A percentile compares a stretch with the other conserved stretches of the same genome.
Evolutionary conservation across 2,329 filamentous ascomycete genomes (phyloP).

Genomic region (Hymenoscyphus fraxineus): DNA sequence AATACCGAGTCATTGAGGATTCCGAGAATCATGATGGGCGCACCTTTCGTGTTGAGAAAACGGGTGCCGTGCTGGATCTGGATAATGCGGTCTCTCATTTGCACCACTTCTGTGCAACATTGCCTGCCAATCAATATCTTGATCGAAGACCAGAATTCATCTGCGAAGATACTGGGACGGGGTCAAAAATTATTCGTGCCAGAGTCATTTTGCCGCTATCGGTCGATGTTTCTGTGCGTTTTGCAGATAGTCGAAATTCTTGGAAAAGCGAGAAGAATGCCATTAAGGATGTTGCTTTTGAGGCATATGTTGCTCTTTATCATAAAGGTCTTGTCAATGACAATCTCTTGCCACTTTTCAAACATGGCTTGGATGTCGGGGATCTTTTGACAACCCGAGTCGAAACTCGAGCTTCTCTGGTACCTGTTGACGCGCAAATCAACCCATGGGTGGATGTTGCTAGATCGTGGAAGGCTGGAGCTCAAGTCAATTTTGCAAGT

Average conservation of each 20-base stretch:
- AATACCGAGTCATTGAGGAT: conserved; percentile 24
- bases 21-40: conserved; percentile 36
- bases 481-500: conserved; percentile 64
- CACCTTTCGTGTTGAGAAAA: conserved; percentile 41
- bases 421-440: conserved; percentile 33
- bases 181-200: conserved; percentile 42
- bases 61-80: conserved; percentile 64
- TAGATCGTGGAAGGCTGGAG: conserved; percentile 49
- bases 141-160: conserved; percentile 66
- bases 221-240: conserved; percentile 59
- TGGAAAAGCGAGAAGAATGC: conserved; percentile 65
- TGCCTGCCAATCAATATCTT: conserved; percentile 53
- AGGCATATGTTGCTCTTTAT: conserved; percentile 70
- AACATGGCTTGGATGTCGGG: conserved; percentile 35
- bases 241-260: conserved; percentile 44
- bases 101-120: conserved; percentile 70
- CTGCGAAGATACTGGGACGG: conserved; percentile 33
- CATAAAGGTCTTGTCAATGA: conserved; percentile 70
- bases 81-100: conserved; percentile 74
- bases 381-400: conserved; percentile 54
- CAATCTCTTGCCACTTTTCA: conserved; percentile 62
- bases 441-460: conserved; percentile 40
- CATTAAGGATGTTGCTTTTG: conserved; percentile 70
- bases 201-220: conserved; percentile 68
- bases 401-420: conserved; percentile 39